Evolutionary conservation across 2,329 filamentous ascomycete species (phyloP).

Genomic region (Ophiostoma pallidulum): DNA sequence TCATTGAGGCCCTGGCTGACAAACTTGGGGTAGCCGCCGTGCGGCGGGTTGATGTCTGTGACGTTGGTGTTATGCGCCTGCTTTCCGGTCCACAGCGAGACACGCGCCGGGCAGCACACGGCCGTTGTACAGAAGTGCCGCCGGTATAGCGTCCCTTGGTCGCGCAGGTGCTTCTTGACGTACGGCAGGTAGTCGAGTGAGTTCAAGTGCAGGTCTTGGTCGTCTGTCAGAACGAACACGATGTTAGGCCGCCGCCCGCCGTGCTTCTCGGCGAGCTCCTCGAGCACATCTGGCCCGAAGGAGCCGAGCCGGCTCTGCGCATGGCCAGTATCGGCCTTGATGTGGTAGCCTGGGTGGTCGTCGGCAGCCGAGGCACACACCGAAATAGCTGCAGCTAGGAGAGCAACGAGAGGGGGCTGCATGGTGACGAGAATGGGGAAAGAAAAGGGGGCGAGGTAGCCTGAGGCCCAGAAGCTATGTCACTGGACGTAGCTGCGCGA

Average conservation of each 20-base stretch:
- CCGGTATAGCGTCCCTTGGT: slow-evolving; percentile 49
- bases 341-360: too few relatives aligned
- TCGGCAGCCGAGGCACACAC: slow-evolving; percentile 2
- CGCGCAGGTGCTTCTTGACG: slow-evolving; percentile 33
- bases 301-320: slow-evolving; percentile 2
- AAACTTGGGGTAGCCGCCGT: slow-evolving; percentile 59
- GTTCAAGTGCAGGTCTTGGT: slow-evolving; percentile 52
- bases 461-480: not conserved
- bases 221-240: slow-evolving; percentile 51
- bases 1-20: slow-evolving; percentile 55
- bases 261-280: not conserved
- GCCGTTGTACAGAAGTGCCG: slow-evolving; percentile 59
- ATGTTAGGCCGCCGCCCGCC: slow-evolving; percentile 15
- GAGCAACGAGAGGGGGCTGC: slow-evolving; percentile 3
- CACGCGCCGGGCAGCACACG: slow-evolving; percentile 58
- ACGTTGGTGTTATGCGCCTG: slow-evolving; percentile 64
- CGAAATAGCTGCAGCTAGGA: slow-evolving; percentile 2
- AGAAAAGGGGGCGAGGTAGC: not conserved
- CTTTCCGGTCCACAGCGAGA: slow-evolving; percentile 55
- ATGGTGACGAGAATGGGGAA: not conserved
- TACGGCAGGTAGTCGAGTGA: slow-evolving; percentile 50
- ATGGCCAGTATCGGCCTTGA: not conserved
- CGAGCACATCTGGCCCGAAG: not conserved
- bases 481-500: not conserved
- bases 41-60: slow-evolving; percentile 46